Evolutionary conservation across 371 early-diverging fungal genomes (phyloP).

Genomic region (Mortierella polycephala): DNA sequence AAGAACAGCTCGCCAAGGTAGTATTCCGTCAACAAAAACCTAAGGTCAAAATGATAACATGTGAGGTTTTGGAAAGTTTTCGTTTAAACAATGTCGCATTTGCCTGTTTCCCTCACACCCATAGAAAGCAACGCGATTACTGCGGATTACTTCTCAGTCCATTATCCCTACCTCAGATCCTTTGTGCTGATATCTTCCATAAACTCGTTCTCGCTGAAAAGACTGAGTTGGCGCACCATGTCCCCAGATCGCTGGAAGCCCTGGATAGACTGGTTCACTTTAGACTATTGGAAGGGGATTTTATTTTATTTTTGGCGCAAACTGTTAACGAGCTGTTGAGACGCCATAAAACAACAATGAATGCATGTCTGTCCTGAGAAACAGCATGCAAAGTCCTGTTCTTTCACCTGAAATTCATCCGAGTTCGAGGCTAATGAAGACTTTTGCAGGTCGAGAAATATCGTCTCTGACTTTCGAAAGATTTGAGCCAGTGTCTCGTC

Average conservation of each 20-base stretch:
- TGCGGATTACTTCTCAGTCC: neutral
- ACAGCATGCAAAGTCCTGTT: neutral
- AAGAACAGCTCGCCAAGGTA: constrained; percentile 79
- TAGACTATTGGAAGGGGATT: constrained; percentile 50
- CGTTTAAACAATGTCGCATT: neutral
- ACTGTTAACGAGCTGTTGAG: neutral
- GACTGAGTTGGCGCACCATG: constrained; percentile 67
- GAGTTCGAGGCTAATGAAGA: constrained; percentile 39
- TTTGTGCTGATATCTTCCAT: constrained; percentile 87
- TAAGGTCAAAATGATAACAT: constrained; percentile 20
- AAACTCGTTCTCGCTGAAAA: constrained; percentile 90
- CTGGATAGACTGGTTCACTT: constrained; percentile 60
- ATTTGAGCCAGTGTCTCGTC: constrained; percentile 41
- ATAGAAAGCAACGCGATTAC: neutral
- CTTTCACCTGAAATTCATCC: constrained; percentile 49
- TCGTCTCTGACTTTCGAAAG: constrained; percentile 42
- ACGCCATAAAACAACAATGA: neutral
- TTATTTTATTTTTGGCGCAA: neutral
- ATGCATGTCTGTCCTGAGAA: neutral
- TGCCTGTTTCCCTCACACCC: neutral
- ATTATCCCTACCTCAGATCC: constrained; percentile 69
- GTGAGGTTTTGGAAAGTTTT: neutral
- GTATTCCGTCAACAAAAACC: constrained; percentile 79
- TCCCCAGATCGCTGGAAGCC: constrained; percentile 60
- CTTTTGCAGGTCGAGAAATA: constrained; percentile 41